Percentiles rank a stretch among this genome's conserved stretches.
These are phyloP conservation scores for Suillus bovinus DNA, from an alignment of 768 basidiomycete genomes.

Conservation along the genomic window DNA sequence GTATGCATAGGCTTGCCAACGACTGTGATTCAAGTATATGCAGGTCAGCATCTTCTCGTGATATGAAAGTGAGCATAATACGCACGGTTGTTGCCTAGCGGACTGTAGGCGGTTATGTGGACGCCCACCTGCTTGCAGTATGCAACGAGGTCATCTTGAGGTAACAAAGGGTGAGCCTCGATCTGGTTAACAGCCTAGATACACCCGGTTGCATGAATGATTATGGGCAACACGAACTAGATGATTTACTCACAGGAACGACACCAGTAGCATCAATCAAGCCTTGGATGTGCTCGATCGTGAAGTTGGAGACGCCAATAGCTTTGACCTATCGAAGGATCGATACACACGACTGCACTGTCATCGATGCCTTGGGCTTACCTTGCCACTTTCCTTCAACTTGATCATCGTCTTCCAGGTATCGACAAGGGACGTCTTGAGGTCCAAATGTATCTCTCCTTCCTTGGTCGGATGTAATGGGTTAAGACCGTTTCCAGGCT, in stretches of 20 bases:
- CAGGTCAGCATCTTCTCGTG: not conserved
- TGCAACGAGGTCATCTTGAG: constrained; percentile 69
- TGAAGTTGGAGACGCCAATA: constrained; percentile 86
- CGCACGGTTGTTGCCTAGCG: constrained; percentile 80
- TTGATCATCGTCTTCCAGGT: constrained; percentile 83
- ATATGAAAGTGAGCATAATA: constrained; percentile 6
- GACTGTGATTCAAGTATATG: constrained; percentile 37
- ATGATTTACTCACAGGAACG: constrained; percentile 52
- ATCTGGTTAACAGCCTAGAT: constrained; percentile 70
- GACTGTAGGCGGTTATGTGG: constrained; percentile 70
- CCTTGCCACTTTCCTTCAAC: constrained; percentile 70
- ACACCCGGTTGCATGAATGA: constrained; percentile 1
- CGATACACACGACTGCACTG: not conserved
- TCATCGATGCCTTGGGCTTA: constrained; percentile 17
- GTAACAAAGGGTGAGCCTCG: constrained; percentile 80
- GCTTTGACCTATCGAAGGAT: constrained; percentile 49
- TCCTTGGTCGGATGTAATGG: constrained; percentile 50
- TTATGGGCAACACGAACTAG: not conserved
- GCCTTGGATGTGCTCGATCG: constrained; percentile 59
- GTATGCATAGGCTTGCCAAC: constrained; percentile 64
- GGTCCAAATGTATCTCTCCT: constrained; percentile 56
- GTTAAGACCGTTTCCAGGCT: constrained; percentile 51
- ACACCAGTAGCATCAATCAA: constrained; percentile 71
- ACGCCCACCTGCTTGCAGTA: constrained; percentile 72
- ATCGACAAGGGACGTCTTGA: constrained; percentile 61